Percentiles rank a stretch among this genome's conserved stretches.
Conservation (phyloP, 129 eudicot genomes). For the Saposhnikovia divaricata region DNA sequence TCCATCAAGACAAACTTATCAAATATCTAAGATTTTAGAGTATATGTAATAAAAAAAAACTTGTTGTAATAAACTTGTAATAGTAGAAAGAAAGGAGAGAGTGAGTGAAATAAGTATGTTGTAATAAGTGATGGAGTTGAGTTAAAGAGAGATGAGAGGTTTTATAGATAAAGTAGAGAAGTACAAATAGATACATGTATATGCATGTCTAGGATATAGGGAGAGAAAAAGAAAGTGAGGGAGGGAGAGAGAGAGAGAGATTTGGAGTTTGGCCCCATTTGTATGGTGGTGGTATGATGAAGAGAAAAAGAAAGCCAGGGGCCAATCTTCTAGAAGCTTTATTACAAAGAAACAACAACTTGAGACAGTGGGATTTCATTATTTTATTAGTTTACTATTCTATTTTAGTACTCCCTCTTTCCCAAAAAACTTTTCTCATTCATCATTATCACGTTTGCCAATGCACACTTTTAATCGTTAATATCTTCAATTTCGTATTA, state of each 20-base stretch:
- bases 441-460: no score
- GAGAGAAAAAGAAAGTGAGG: not conserved
- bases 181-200: not conserved
- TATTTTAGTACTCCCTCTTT: no score
- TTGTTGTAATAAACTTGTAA: not conserved
- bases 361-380: not conserved
- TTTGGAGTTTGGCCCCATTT: not conserved
- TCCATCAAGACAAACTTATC: slow-evolving; percentile 13
- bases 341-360: not conserved
- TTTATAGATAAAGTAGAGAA: not conserved
- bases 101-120: not conserved
- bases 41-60: not conserved
- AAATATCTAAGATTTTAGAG: not conserved
- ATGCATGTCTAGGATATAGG: not conserved
- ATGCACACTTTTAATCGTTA: no score
- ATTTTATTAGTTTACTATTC: not conserved
- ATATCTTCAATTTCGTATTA: no score
- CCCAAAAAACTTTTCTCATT: no score
- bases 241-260: not conserved
- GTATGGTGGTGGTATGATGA: not conserved
- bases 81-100: not conserved
- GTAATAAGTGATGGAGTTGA: not conserved
- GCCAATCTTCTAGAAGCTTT: slow-evolving; percentile 14
- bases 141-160: not conserved
- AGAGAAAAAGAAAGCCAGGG: not conserved